A percentile compares a stretch with the other conserved stretches of the same genome.
phyloP scores from a whole-genome alignment of 768 basidiomycete genomes.

The Phylloporus sp. region DNA sequence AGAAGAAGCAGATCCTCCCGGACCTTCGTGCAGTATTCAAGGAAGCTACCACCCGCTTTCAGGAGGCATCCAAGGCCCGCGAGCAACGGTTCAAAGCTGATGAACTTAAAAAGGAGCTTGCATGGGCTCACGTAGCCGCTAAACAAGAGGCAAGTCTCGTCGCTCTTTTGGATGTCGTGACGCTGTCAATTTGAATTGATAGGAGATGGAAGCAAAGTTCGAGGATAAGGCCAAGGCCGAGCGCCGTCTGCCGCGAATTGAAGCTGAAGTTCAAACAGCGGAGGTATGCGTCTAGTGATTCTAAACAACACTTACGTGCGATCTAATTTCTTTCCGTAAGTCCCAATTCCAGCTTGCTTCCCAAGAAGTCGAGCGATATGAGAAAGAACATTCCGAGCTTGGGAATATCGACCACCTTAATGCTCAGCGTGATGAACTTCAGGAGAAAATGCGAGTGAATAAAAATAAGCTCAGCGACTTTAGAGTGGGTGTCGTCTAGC shows the following conservation, averaged over 20 bases:
- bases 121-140: slow-evolving; percentile 77
- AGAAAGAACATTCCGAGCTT: slow-evolving; percentile 38
- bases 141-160: slow-evolving; percentile 55
- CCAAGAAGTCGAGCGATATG: slow-evolving; percentile 34
- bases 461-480: slow-evolving; percentile 39
- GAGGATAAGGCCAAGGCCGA: slow-evolving; percentile 38
- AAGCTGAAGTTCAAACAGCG: slow-evolving; percentile 34
- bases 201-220: slow-evolving; percentile 44
- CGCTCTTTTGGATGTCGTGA: background rate
- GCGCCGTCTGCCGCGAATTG: slow-evolving; percentile 36
- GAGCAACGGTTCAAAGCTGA: slow-evolving; percentile 64
- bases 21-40: slow-evolving; percentile 60
- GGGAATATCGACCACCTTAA: slow-evolving; percentile 47
- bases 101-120: slow-evolving; percentile 72
- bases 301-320: background rate
- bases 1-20: slow-evolving; percentile 74
- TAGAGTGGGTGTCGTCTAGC: slow-evolving; percentile 34
- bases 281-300: slow-evolving; percentile 31
- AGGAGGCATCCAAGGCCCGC: slow-evolving; percentile 70
- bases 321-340: slow-evolving; percentile 19
- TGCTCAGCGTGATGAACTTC: slow-evolving; percentile 31
- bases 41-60: slow-evolving; percentile 54
- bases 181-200: background rate
- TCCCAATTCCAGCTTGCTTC: slow-evolving; percentile 31
- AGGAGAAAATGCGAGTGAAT: slow-evolving; percentile 42